Percentiles rank a stretch among this genome's conserved stretches.
phyloP scores from a whole-genome alignment of 768 basidiomycete species.

The Rhizopogon vesiculosus region DNA sequence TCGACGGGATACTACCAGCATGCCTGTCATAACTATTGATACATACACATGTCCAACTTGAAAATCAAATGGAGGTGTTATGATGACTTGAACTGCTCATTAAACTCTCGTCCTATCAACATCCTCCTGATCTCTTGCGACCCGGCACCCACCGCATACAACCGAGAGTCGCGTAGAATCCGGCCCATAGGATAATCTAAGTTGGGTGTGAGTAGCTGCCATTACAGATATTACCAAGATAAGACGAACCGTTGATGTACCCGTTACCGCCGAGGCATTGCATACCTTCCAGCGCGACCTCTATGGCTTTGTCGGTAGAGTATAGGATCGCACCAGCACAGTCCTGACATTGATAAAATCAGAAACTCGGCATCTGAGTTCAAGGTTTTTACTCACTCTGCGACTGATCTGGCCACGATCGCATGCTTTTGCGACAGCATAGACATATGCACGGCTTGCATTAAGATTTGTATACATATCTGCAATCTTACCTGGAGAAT shows the following conservation, averaged over 20 bases:
- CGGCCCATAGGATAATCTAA: slow-evolving; percentile 89
- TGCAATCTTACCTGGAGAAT: slow-evolving; percentile 61
- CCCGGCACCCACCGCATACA: slow-evolving; percentile 95
- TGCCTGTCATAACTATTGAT: background rate
- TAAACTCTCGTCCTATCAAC: slow-evolving; percentile 93
- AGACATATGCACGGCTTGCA: slow-evolving; percentile 86
- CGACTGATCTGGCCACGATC: slow-evolving; percentile 76
- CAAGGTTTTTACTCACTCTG: slow-evolving; percentile 43
- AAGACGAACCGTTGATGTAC: slow-evolving; percentile 79
- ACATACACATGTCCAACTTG: background rate
- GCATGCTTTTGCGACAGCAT: slow-evolving; percentile 88
- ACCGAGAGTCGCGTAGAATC: slow-evolving; percentile 77
- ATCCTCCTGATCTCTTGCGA: slow-evolving; percentile 94
- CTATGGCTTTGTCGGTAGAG: slow-evolving; percentile 87
- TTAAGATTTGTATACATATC: slow-evolving; percentile 96
- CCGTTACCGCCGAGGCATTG: slow-evolving; percentile 95
- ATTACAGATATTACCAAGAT: background rate
- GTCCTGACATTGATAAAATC: slow-evolving; percentile 50
- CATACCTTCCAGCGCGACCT: slow-evolving; percentile 88
- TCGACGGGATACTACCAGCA: too few species aligned
- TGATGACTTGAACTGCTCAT: slow-evolving; percentile 48
- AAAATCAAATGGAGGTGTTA: slow-evolving; percentile 2
- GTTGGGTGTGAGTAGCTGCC: slow-evolving; percentile 1
- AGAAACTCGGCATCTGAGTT: background rate
- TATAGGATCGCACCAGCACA: slow-evolving; percentile 94